Conservation (phyloP, 108 stramenopile species). For the Cylindrotheca fusiformis region DNA sequence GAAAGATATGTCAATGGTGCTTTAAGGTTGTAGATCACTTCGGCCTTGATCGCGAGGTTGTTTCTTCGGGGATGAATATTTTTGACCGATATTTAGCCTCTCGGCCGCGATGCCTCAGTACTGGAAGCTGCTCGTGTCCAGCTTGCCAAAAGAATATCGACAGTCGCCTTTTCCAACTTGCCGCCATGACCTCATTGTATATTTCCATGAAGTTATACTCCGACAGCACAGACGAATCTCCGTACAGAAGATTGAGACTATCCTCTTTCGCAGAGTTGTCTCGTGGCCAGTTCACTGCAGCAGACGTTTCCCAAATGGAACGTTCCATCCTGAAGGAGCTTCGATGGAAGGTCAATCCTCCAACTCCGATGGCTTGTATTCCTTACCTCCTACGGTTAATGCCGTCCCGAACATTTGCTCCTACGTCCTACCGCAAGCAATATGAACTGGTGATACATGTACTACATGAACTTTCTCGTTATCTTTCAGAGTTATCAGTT, state of each 20-base stretch:
- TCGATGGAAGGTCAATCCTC: constrained; percentile 68
- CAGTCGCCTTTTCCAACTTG: constrained; percentile 67
- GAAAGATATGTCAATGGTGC: constrained; percentile 81
- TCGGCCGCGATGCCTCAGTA: background rate
- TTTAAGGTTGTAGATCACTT: constrained; percentile 86
- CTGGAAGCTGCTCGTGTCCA: constrained; percentile 28
- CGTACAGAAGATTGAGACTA: constrained; percentile 31
- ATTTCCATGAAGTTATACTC: constrained; percentile 77
- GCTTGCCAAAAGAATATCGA: constrained; percentile 45
- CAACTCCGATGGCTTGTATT: constrained; percentile 54
- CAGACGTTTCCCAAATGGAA: constrained; percentile 69
- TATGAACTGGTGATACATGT: constrained; percentile 54
- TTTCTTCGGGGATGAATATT: constrained; percentile 64
- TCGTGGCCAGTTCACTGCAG: constrained; percentile 65
- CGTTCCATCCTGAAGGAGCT: constrained; percentile 48
- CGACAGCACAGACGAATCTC: constrained; percentile 40
- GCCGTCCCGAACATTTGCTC: constrained; percentile 16
- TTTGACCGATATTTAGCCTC: constrained; percentile 62
- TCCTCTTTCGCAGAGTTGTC: constrained; percentile 66
- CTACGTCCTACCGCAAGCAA: constrained; percentile 14
- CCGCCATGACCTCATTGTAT: constrained; percentile 74
- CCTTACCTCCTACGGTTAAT: constrained; percentile 39
- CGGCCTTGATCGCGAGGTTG: constrained; percentile 69
- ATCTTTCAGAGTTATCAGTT: constrained; percentile 72
- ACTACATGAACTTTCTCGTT: constrained; percentile 58